Conservation (phyloP, 495 filamentous ascomycete species). For the Daldinia loculata region DNA sequence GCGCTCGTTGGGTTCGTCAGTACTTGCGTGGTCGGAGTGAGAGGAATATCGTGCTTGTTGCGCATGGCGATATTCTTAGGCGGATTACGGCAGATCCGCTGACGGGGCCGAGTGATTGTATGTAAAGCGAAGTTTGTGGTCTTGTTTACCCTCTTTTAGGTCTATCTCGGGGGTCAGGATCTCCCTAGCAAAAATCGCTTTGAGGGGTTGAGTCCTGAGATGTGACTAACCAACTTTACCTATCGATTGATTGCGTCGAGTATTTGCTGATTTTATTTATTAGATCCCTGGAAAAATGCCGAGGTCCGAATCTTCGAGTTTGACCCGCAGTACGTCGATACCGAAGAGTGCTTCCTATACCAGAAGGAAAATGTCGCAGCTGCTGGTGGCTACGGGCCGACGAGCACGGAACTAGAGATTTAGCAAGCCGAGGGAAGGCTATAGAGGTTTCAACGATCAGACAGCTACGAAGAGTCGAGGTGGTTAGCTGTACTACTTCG, state of each 20-base stretch:
- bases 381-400: conserved; percentile 36
- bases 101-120: conserved; percentile 48
- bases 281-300: conserved; percentile 58
- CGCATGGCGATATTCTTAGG: conserved; percentile 65
- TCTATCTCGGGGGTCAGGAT: not conserved
- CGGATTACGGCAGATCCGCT: conserved; percentile 29
- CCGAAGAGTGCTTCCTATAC: conserved; percentile 37
- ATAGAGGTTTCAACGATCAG: not conserved
- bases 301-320: conserved; percentile 69
- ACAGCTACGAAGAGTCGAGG: not conserved
- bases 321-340: conserved; percentile 37
- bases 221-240: not conserved
- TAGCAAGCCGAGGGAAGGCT: conserved; percentile 19
- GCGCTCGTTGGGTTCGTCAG: conserved; percentile 28
- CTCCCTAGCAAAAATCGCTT: too few species aligned
- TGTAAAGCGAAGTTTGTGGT: not conserved
- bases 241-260: not conserved
- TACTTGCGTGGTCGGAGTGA: conserved; percentile 58
- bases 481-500: not conserved
- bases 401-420: conserved; percentile 39
- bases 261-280: not conserved
- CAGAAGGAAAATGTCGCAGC: conserved; percentile 39
- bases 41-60: conserved; percentile 66
- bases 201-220: not conserved
- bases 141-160: not conserved